Base-by-base conservation (phyloP, 1,139 yeast genomes). In the Taphrina wiesneri region DNA sequence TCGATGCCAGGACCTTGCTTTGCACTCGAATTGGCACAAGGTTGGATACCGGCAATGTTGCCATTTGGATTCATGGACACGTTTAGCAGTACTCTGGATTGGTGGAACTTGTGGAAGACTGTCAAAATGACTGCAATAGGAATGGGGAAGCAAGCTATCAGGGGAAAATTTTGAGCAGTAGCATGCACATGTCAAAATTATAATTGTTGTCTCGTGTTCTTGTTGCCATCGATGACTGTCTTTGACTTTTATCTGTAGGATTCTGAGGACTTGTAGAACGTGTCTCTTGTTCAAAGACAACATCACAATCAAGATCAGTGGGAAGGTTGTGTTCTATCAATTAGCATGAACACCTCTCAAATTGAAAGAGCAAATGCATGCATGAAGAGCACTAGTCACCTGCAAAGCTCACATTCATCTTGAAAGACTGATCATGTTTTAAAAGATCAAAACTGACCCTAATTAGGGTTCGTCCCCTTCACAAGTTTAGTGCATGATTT, bases 11-110 rank as follows among this genome's bases (percentile, higher is more conserved):
- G 83, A 17, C 63, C 63, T 28, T 81, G 90, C 0, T 92, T 86
- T 78, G 97, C 99, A 5, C 80, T 93, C 72, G 99, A 93, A 76
- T 83, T 93, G 74, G 99, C 99, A 6, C 99, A 93, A 79, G 99
- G 73, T 61, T 93, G 97, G 96, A 90, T 93, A 71, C 99, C 99
- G 41, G 87, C 95, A 63, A 93, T 93, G 99, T 82, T 95, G 70
- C 97, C 98, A 23, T 95, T 93, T 75, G 99, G 99, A 0, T 85
- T 93, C 77, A 79, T 90, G 68, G 96, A 90, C 75, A 85, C 88
- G 5, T 74, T 88, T 68, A 82, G 87, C 65, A 87, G 96, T 52
- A 93, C 98, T 15, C 77, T 91, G 72, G 99, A 93, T 76, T 77
- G 87, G 70, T 76, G 80, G 72, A 85, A 96, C 26, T 81, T 92